A percentile compares a stretch with the other conserved stretches of the same genome.
Conservation (phyloP, 371 early-diverging fungal genomes). For the Rhizomucor miehei region DNA sequence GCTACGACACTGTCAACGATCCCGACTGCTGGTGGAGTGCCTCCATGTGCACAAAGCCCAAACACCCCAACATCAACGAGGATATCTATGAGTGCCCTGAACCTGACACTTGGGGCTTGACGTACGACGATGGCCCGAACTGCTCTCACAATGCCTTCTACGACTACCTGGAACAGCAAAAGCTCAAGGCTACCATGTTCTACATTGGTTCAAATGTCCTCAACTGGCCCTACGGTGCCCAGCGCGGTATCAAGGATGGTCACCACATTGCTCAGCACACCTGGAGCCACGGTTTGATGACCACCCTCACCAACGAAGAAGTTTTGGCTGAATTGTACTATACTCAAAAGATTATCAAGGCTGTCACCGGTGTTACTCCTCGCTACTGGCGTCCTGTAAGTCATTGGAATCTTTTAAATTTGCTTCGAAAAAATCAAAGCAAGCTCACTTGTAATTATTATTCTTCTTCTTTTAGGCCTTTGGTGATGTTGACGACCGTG, state of each 20-base stretch:
- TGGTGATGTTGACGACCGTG: constrained; percentile 68
- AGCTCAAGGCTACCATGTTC: constrained; percentile 67
- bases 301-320: constrained; percentile 64
- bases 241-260: constrained; percentile 53
- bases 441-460: constrained; percentile 10
- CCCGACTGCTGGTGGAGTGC: constrained; percentile 57
- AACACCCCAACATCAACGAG: constrained; percentile 26
- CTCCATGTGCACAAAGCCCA: constrained; percentile 42
- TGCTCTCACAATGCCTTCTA: constrained; percentile 50
- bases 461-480: constrained; percentile 25
- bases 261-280: constrained; percentile 75
- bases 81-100: constrained; percentile 51
- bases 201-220: constrained; percentile 67
- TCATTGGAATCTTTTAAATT: no score
- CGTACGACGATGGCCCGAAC: constrained; percentile 68
- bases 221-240: constrained; percentile 53
- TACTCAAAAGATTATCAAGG: constrained; percentile 64
- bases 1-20: constrained; percentile 24
- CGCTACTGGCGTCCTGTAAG: constrained; percentile 48
- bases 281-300: constrained; percentile 67
- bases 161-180: constrained; percentile 39
- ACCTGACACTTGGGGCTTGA: constrained; percentile 61
- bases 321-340: constrained; percentile 73
- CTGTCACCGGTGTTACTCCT: constrained; percentile 50
- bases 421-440: no score